A percentile compares a stretch with the other conserved stretches of the same genome.
phyloP scores from a whole-genome alignment of 2,329 filamentous ascomycete species.

The Stagonosporopsis vannaccii region DNA sequence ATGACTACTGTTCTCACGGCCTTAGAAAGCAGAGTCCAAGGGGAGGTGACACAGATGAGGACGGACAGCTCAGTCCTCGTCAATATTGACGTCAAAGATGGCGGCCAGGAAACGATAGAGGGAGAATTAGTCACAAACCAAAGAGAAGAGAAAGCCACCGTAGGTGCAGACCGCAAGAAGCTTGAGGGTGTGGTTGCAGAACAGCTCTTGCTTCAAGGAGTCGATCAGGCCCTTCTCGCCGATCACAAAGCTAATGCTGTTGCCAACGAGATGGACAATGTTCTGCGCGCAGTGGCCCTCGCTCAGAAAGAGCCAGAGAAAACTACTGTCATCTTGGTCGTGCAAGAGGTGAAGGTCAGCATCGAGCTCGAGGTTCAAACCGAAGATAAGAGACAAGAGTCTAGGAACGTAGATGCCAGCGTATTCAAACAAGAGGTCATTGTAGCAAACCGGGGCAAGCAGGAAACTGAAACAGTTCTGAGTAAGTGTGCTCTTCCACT shows the following conservation, averaged over 20 bases:
- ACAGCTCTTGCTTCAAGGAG: slow-evolving; percentile 5
- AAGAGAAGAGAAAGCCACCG: background rate
- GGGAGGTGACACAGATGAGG: slow-evolving; percentile 1
- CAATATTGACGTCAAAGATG: background rate
- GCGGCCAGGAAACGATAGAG: background rate
- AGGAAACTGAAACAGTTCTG: slow-evolving; percentile 7
- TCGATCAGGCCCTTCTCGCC: slow-evolving; percentile 3
- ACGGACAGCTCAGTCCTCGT: background rate
- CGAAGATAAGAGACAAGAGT: background rate
- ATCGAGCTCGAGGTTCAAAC: slow-evolving; percentile 1
- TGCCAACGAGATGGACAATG: slow-evolving; percentile 4
- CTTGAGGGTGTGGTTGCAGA: background rate
- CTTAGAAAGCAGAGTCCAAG: background rate
- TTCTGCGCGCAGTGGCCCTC: slow-evolving; percentile 1
- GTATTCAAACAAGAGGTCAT: slow-evolving; percentile 12
- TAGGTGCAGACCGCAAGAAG: background rate
- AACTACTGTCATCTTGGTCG: slow-evolving; percentile 8
- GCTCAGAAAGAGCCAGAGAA: slow-evolving; percentile 1
- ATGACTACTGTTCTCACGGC: slow-evolving; percentile 1
- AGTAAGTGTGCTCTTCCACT: background rate
- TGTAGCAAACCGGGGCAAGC: slow-evolving; percentile 11
- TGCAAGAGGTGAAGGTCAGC: background rate
- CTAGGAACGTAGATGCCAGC: background rate
- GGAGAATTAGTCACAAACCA: background rate
- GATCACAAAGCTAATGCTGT: slow-evolving; percentile 8